phyloP scores from a whole-genome alignment of 2,329 filamentous ascomycete species.

The Chaetomiaceae sp. region DNA sequence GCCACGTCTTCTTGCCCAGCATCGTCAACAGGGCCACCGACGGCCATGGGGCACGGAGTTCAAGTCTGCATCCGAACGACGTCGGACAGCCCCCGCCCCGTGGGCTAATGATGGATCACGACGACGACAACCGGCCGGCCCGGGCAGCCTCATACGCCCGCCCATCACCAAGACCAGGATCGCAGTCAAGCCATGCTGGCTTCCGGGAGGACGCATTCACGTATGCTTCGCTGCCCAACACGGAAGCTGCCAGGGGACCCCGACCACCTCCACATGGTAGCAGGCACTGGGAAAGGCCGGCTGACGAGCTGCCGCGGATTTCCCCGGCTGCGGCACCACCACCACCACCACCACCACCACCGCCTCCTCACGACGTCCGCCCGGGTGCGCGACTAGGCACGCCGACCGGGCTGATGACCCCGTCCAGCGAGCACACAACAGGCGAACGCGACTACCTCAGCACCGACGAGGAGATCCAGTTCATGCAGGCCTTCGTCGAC shows the following conservation, averaged over 20 bases:
- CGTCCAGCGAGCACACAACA: slow-evolving; percentile 34
- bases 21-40: not conserved
- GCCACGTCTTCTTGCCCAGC: not conserved
- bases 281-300: slow-evolving; percentile 34
- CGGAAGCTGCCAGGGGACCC: slow-evolving; percentile 23
- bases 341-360: not conserved
- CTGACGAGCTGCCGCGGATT: slow-evolving; percentile 33
- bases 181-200: not conserved
- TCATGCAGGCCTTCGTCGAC: slow-evolving; percentile 88
- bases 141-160: not conserved
- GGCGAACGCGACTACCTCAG: slow-evolving; percentile 58
- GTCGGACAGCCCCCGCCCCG: slow-evolving; percentile 12
- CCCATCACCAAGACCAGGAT: not conserved
- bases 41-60: not conserved
- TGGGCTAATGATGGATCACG: not conserved
- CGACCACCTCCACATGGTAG: slow-evolving; percentile 24
- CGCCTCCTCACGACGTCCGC: slow-evolving; percentile 23
- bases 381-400: slow-evolving; percentile 23
- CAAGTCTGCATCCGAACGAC: slow-evolving; percentile 2
- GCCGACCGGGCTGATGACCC: slow-evolving; percentile 34
- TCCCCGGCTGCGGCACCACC: slow-evolving; percentile 14
- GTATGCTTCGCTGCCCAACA: slow-evolving; percentile 1
- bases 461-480: slow-evolving; percentile 71
- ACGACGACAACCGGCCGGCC: not conserved
- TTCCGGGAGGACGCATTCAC: not conserved